Conservation (phyloP, 345 rosid genomes). For the Salix udensis region DNA sequence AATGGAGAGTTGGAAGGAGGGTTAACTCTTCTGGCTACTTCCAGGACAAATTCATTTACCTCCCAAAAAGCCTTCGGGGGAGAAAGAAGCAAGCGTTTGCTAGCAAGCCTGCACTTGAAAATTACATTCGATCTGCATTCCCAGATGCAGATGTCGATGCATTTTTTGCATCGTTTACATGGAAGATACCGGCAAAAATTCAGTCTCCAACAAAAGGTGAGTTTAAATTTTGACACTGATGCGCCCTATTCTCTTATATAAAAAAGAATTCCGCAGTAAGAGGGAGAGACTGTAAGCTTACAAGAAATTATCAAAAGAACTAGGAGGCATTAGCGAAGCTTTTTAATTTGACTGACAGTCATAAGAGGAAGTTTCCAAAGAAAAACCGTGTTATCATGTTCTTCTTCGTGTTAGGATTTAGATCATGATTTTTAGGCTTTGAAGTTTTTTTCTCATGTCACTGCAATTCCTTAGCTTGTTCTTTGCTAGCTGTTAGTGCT, state of each 20-base stretch:
- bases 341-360: background rate
- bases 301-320: background rate
- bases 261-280: background rate
- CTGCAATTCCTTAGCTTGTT: background rate
- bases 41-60: conserved; percentile 41
- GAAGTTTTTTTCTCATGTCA: background rate
- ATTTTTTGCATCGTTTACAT: conserved; percentile 27
- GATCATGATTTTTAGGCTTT: background rate
- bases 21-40: conserved; percentile 33
- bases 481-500: background rate
- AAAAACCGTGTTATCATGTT: background rate
- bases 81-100: conserved; percentile 2
- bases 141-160: conserved; percentile 21
- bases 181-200: conserved; percentile 24
- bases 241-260: background rate
- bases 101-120: conserved; percentile 15
- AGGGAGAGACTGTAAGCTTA: background rate
- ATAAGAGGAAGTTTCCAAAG: background rate
- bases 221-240: background rate
- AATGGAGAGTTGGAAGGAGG: conserved; percentile 66
- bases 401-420: background rate
- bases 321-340: background rate
- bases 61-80: conserved; percentile 12
- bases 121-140: conserved; percentile 11
- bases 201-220: conserved; percentile 18